phyloP scores from a whole-genome alignment of 2,329 filamentous ascomycete species.

The Karstenula rhodostoma region DNA sequence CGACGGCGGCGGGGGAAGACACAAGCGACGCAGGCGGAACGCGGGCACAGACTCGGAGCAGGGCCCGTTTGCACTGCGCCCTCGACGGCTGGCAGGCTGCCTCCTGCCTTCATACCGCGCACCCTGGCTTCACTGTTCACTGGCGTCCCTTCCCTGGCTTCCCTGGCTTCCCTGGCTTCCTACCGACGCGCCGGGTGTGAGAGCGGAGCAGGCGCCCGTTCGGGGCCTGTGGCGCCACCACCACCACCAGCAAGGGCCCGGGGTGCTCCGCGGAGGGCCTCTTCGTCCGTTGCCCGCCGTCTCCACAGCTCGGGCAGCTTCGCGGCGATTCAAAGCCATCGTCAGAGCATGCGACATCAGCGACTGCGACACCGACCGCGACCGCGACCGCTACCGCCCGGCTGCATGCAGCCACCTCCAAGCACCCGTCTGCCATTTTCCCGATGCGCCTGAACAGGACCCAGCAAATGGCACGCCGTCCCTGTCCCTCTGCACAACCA shows the following conservation, averaged over 20 bases:
- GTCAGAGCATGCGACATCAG: too few relatives aligned
- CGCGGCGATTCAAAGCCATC: background rate
- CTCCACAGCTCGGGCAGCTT: background rate
- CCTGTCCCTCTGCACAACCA: background rate
- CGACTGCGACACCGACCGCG: too few relatives aligned
- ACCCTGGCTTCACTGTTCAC: too few relatives aligned
- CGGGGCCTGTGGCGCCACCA: conserved; percentile 4
- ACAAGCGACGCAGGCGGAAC: background rate
- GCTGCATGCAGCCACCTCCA: too few relatives aligned
- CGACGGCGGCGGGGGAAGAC: conserved; percentile 5
- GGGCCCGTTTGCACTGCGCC: background rate
- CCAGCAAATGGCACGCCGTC: conserved; percentile 15
- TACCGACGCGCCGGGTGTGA: background rate
- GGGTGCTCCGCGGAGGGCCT: conserved; percentile 4
- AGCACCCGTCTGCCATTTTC: background rate
- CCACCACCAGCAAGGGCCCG: background rate
- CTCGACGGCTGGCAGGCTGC: background rate
- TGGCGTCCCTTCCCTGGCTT: too few relatives aligned
- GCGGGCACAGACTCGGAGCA: background rate
- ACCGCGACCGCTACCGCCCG: too few relatives aligned
- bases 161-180: background rate
- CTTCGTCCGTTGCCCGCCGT: too few relatives aligned
- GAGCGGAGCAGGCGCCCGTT: conserved; percentile 9
- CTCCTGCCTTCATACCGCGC: too few relatives aligned
- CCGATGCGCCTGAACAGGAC: background rate